These are phyloP conservation scores for Syzygium oleosum DNA, from an alignment of 345 rosid species.

Conservation along the genomic window DNA sequence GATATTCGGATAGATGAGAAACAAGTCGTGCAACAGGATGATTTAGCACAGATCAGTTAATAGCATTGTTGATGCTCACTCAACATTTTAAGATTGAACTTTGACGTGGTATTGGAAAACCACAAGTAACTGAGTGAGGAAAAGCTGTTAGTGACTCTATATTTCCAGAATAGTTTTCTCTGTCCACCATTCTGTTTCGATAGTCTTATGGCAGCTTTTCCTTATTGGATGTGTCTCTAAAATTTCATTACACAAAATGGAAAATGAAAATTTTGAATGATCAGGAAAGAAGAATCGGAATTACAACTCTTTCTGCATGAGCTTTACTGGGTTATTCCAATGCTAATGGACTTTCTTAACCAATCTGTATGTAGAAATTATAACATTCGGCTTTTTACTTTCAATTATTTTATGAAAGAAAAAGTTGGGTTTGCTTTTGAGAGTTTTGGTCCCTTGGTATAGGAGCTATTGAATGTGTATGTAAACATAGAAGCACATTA, in stretches of 20 bases:
- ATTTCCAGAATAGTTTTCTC: background rate
- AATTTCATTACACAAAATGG: background rate
- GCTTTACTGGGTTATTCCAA: background rate
- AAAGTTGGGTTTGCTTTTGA: background rate
- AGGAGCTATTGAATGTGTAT: background rate
- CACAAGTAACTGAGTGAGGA: background rate
- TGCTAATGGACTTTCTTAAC: background rate
- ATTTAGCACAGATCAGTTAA: background rate
- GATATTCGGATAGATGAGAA: background rate
- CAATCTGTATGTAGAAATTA: background rate
- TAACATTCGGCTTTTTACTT: background rate
- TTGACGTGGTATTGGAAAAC: background rate
- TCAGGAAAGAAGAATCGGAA: background rate
- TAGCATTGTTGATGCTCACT: background rate
- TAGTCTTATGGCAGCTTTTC: background rate
- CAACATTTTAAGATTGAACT: background rate
- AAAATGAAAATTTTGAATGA: background rate
- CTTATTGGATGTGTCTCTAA: background rate
- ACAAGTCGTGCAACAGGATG: background rate
- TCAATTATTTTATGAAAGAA: background rate
- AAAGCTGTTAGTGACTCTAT: background rate
- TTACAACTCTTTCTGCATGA: background rate
- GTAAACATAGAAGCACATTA: background rate
- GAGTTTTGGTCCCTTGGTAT: background rate
- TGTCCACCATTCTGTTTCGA: background rate